phyloP scores from a whole-genome alignment of 116 monocot genomes.

The Posidonia oceanica region DNA sequence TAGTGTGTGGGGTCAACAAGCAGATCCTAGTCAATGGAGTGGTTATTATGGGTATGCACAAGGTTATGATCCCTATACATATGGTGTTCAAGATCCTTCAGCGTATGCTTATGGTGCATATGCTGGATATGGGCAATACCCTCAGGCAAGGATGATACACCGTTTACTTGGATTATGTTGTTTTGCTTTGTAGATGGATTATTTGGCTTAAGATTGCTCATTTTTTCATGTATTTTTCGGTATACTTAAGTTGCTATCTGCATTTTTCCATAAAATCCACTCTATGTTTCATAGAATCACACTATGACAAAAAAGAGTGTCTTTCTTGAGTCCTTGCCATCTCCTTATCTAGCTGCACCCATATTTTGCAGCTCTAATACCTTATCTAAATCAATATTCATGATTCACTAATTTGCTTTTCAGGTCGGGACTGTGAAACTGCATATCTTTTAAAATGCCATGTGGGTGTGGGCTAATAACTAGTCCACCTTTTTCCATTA shows the following conservation, averaged over 20 bases:
- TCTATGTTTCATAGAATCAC: no score
- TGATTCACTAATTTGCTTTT: no score
- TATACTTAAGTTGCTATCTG: background rate
- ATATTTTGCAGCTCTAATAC: no score
- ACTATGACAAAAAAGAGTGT: no score
- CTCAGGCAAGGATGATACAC: slow-evolving; percentile 34
- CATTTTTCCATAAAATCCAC: no score
- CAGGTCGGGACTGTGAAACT: no score
- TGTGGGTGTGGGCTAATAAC: no score
- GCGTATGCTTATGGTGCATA: slow-evolving; percentile 81
- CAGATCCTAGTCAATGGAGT: slow-evolving; percentile 83
- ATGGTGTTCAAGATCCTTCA: slow-evolving; percentile 79
- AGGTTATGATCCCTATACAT: slow-evolving; percentile 80
- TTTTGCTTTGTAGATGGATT: background rate
- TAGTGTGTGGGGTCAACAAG: slow-evolving; percentile 55
- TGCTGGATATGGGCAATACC: slow-evolving; percentile 74
- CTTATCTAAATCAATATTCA: no score
- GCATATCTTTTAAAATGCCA: no score
- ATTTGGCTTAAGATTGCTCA: background rate
- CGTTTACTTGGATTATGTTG: background rate
- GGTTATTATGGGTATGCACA: slow-evolving; percentile 82
- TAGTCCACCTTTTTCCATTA: no score
- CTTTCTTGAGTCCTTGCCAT: no score
- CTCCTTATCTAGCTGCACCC: no score
- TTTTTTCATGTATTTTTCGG: background rate